These are phyloP conservation scores for Magnusiomyces fungicola DNA, from an alignment of 1,139 yeast genomes.

Conservation along the genomic window DNA sequence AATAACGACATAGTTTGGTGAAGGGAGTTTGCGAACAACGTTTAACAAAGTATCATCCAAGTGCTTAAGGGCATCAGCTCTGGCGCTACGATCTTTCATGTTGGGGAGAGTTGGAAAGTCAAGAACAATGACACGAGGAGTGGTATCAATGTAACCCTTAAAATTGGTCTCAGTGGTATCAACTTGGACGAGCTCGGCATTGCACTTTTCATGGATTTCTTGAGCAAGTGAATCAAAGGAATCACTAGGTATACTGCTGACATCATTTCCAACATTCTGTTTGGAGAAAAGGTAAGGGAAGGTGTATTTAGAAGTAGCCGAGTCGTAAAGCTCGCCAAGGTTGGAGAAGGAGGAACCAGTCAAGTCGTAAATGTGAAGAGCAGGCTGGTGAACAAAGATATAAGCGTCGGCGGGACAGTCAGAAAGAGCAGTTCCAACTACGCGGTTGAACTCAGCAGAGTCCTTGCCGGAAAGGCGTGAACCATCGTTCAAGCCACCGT, in stretches of 20 bases:
- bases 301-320: slow-evolving; percentile 21
- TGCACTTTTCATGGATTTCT: neutral
- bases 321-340: slow-evolving; percentile 23
- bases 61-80: slow-evolving; percentile 20
- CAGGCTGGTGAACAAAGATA: slow-evolving; percentile 33
- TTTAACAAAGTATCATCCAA: slow-evolving; percentile 27
- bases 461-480: slow-evolving; percentile 7
- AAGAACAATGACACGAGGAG: slow-evolving; percentile 28
- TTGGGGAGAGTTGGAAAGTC: slow-evolving; percentile 22
- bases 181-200: slow-evolving; percentile 20
- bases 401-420: slow-evolving; percentile 34
- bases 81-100: slow-evolving; percentile 15
- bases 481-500: slow-evolving; percentile 7
- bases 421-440: slow-evolving; percentile 20
- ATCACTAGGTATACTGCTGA: slow-evolving; percentile 4
- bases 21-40: slow-evolving; percentile 28
- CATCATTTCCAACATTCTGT: neutral
- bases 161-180: slow-evolving; percentile 24
- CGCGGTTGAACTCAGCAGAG: slow-evolving; percentile 15
- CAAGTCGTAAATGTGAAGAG: slow-evolving; percentile 30
- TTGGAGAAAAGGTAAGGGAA: slow-evolving; percentile 14
- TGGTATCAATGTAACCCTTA: slow-evolving; percentile 26
- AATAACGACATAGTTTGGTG: slow-evolving; percentile 31
- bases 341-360: slow-evolving; percentile 17
- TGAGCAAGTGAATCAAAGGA: neutral